Evolutionary conservation across 768 basidiomycete species (phyloP).

Genomic region (Phylloporus sp.): DNA sequence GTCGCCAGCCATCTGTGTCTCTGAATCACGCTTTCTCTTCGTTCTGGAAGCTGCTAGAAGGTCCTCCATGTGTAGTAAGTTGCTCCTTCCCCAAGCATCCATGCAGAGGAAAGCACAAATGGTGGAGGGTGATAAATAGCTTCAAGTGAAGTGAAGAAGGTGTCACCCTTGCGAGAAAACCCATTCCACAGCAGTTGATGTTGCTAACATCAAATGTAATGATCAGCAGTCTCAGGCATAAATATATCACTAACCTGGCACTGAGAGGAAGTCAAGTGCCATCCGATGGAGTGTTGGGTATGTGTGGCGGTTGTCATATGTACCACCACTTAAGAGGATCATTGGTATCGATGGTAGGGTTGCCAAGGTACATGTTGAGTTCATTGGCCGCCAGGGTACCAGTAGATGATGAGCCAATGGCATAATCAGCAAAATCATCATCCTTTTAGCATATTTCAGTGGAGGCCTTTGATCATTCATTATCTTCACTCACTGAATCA

Average conservation of each 20-base stretch:
- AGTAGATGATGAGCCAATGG: not conserved
- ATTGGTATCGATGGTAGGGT: not conserved
- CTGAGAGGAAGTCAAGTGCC: not conserved
- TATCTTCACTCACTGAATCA: not conserved
- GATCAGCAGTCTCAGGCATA: too few relatives aligned
- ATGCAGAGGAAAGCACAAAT: not conserved
- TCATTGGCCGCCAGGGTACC: too few relatives aligned
- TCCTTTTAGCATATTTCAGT: not conserved
- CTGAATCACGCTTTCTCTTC: too few relatives aligned
- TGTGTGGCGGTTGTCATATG: not conserved
- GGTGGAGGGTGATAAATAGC: not conserved
- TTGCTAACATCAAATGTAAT: not conserved
- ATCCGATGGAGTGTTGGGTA: not conserved
- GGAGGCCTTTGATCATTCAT: not conserved
- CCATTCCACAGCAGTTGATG: not conserved
- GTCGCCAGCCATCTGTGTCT: too few relatives aligned
- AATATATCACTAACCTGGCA: not conserved
- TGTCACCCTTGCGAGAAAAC: not conserved
- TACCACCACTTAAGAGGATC: not conserved
- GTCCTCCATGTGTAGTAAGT: not conserved
- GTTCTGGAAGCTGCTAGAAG: not conserved
- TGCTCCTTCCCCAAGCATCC: not conserved
- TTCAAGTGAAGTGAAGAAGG: not conserved
- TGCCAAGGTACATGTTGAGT: not conserved
- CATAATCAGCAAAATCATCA: not conserved